Percentiles rank a stretch among this genome's conserved stretches.
These are phyloP conservation scores for Coffea canephora DNA, from an alignment of 257 asterid genomes.

Conservation along the genomic window DNA sequence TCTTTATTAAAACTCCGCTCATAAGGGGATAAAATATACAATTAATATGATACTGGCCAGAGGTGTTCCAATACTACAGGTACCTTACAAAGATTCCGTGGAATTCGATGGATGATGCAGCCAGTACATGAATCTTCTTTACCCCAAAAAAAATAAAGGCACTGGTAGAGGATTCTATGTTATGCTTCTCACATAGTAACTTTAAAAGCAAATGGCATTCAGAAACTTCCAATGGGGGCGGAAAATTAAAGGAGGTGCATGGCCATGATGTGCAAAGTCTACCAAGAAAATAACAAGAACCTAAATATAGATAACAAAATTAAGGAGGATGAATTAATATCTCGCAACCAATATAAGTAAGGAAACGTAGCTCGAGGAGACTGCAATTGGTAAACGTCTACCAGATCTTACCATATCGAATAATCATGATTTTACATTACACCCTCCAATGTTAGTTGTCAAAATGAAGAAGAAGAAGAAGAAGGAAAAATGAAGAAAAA, in stretches of 20 bases:
- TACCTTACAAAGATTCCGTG: slow-evolving; percentile 8
- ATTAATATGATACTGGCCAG: not conserved
- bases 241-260: not conserved
- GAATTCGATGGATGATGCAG: slow-evolving; percentile 10
- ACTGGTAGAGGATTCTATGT: not conserved
- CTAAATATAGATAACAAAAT: no score
- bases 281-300: not conserved
- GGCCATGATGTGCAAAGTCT: not conserved
- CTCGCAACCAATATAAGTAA: no score
- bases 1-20: not conserved
- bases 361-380: no score
- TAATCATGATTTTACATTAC: no score
- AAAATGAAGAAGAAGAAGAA: no score
- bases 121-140: not conserved
- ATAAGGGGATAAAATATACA: not conserved
- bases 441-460: no score
- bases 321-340: no score
- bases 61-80: not conserved
- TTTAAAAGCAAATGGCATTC: not conserved
- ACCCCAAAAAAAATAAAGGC: no score
- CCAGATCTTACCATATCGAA: no score
- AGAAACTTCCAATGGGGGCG: not conserved
- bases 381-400: no score
- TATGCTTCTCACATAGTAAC: not conserved
- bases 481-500: not conserved